Conservation (phyloP, 805 yeast species). For the Hanseniaspora clermontiae region DNA sequence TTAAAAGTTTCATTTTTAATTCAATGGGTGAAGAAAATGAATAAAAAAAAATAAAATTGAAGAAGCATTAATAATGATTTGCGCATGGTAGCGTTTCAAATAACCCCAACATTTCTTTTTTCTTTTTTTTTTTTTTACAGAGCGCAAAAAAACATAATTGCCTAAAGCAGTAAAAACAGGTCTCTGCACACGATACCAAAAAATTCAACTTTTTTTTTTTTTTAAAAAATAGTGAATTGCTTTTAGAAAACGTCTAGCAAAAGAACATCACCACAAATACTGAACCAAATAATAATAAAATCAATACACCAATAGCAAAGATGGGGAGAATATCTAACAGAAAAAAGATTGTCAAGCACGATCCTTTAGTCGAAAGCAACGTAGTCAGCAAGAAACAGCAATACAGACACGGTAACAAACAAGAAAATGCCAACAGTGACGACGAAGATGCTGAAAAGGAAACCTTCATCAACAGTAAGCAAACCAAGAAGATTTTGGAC, state of each 20-base stretch:
- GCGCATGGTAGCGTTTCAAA: neutral
- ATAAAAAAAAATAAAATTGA: too few species aligned
- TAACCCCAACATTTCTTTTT: neutral
- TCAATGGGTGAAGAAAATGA: too few species aligned
- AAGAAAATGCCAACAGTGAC: constrained; percentile 28
- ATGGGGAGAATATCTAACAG: constrained; percentile 58
- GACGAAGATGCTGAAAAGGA: constrained; percentile 41
- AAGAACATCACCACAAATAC: too few species aligned
- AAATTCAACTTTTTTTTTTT: too few species aligned
- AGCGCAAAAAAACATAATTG: too few species aligned
- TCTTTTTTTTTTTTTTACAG: neutral
- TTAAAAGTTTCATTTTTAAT: too few species aligned
- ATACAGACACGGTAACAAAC: constrained; percentile 17
- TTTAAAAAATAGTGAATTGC: too few species aligned
- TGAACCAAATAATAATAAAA: neutral
- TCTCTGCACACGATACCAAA: too few species aligned
- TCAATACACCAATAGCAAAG: constrained; percentile 1
- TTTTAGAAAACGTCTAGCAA: too few species aligned
- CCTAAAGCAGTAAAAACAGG: neutral
- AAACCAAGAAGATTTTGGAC: constrained; percentile 75
- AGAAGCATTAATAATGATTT: neutral
- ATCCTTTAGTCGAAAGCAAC: constrained; percentile 46
- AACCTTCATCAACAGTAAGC: constrained; percentile 61
- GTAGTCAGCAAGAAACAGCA: constrained; percentile 13
- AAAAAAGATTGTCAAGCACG: constrained; percentile 54